A percentile compares a stretch with the other conserved stretches of the same genome.
These are phyloP conservation scores for Chlorella ohadii DNA, from an alignment of 139 green algal genomes.

Conservation along the genomic window DNA sequence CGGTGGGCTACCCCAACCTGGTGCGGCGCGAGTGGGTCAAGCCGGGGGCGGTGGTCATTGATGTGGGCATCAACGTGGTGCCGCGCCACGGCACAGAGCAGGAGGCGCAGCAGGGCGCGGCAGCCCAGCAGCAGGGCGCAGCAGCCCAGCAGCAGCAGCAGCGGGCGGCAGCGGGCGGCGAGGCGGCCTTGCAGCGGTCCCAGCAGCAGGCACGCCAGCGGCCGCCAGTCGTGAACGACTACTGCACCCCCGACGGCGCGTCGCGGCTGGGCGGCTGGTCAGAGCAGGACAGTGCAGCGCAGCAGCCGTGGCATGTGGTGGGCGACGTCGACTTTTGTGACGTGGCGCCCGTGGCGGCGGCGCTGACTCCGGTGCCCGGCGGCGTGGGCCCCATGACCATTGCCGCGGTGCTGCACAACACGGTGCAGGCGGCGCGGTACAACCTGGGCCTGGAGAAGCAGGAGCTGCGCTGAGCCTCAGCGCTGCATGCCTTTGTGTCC, in stretches of 20 bases:
- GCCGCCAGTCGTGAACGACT: neutral
- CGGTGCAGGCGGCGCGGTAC: constrained; percentile 35
- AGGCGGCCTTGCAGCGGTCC: neutral
- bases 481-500: no score
- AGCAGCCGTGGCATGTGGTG: constrained; percentile 69
- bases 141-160: neutral
- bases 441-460: constrained; percentile 11
- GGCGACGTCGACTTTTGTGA: constrained; percentile 87
- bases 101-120: neutral
- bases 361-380: constrained; percentile 95
- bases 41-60: constrained; percentile 90
- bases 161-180: no score
- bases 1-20: constrained; percentile 70
- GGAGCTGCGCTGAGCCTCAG: no score
- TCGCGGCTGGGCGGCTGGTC: neutral
- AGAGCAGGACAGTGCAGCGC: neutral
- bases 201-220: neutral
- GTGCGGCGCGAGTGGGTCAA: constrained; percentile 91
- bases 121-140: neutral
- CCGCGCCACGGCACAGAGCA: constrained; percentile 41
- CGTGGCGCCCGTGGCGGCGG: constrained; percentile 66
- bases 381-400: constrained; percentile 99
- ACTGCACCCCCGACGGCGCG: neutral
- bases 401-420: constrained; percentile 93
- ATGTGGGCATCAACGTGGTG: constrained; percentile 96